Percentiles rank a stretch among this genome's conserved stretches.
Conservation (phyloP, 2,329 filamentous ascomycete species). For the Stagonosporopsis cucurbitacearum region DNA sequence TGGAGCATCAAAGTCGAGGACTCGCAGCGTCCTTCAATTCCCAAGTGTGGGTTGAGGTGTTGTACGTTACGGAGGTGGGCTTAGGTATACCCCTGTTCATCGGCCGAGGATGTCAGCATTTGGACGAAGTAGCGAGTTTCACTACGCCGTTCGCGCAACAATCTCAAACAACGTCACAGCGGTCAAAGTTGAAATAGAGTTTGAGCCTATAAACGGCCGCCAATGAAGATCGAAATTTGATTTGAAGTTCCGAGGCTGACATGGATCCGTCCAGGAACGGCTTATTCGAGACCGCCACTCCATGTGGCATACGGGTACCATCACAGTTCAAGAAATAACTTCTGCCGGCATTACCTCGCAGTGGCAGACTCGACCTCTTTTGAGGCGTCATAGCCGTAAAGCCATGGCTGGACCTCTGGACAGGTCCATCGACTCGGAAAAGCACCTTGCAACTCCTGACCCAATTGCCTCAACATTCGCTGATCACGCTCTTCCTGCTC, state of each 20-base stretch:
- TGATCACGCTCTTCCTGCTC: slow-evolving; percentile 65
- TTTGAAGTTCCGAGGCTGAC: slow-evolving; percentile 13
- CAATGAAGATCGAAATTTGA: background rate
- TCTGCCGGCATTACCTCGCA: background rate
- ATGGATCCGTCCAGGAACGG: background rate
- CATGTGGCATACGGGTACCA: background rate
- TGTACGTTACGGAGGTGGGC: slow-evolving; percentile 1
- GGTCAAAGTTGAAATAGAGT: slow-evolving; percentile 1
- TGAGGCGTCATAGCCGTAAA: slow-evolving; percentile 45
- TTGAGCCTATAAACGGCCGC: background rate
- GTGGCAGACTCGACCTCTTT: slow-evolving; percentile 37
- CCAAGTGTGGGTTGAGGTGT: background rate
- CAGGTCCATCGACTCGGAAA: slow-evolving; percentile 67
- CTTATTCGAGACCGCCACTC: background rate
- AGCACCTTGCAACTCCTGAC: slow-evolving; percentile 55
- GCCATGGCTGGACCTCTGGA: slow-evolving; percentile 44
- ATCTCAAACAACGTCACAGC: slow-evolving; percentile 14
- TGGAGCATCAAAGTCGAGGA: background rate
- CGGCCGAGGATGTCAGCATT: slow-evolving; percentile 12
- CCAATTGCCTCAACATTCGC: slow-evolving; percentile 63
- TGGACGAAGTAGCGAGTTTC: slow-evolving; percentile 13
- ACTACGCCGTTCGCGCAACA: slow-evolving; percentile 9
- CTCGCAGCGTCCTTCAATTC: slow-evolving; percentile 12
- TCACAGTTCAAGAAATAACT: background rate
- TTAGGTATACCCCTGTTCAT: background rate